Percentiles rank a stretch among this genome's conserved stretches.
These are phyloP conservation scores for Obba rivulosa DNA, from an alignment of 768 basidiomycete genomes.

Conservation along the genomic window DNA sequence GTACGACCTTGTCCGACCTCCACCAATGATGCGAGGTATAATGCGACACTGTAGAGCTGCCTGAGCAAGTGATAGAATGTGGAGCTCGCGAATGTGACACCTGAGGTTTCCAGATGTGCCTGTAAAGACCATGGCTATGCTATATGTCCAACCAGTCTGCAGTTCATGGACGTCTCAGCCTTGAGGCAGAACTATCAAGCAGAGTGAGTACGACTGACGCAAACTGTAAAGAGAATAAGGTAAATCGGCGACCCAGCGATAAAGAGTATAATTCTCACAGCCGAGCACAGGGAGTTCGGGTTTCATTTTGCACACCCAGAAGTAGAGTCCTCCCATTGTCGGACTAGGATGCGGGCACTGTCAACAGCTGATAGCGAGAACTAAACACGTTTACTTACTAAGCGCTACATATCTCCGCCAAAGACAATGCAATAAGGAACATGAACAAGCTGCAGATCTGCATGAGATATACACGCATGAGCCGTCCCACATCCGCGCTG, in stretches of 20 bases:
- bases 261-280: constrained; percentile 29
- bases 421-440: constrained; percentile 49
- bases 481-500: neutral
- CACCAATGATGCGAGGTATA: constrained; percentile 49
- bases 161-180: neutral
- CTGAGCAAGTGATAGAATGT: neutral
- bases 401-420: constrained; percentile 56
- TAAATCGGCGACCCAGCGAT: neutral
- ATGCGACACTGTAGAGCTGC: constrained; percentile 33
- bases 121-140: constrained; percentile 56
- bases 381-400: constrained; percentile 33
- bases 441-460: constrained; percentile 55
- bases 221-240: neutral
- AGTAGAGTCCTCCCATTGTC: constrained; percentile 55
- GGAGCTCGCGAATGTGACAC: constrained; percentile 16
- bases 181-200: too few species aligned
- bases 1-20: constrained; percentile 43
- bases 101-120: constrained; percentile 56
- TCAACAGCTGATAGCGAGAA: neutral
- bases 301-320: constrained; percentile 61
- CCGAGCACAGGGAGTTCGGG: constrained; percentile 47
- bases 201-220: neutral
- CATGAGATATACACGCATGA: neutral
- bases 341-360: constrained; percentile 28
- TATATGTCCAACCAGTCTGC: constrained; percentile 53